Evolutionary conservation across 2,329 filamentous ascomycete species (phyloP).

Genomic region (Penicillium rolfsii): DNA sequence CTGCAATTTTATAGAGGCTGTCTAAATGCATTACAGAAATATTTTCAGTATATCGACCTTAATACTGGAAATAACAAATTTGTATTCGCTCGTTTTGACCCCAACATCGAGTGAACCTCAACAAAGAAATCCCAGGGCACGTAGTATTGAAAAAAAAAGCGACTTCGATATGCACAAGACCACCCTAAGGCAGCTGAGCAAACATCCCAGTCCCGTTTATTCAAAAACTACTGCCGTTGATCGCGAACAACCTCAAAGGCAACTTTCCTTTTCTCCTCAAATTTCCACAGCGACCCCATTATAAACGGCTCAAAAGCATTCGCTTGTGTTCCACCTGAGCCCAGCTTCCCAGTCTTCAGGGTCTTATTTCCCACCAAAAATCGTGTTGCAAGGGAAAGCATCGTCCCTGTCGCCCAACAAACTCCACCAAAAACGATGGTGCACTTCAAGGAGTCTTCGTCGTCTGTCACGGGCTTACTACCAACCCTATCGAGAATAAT

Average conservation of each 20-base stretch:
- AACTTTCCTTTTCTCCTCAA: constrained; percentile 50
- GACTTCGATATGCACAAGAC: neutral
- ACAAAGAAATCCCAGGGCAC: neutral
- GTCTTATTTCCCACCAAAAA: neutral
- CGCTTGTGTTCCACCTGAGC: neutral
- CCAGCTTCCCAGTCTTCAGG: neutral
- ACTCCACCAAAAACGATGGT: too few relatives aligned
- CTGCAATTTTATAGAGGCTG: neutral
- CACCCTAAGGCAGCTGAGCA: neutral
- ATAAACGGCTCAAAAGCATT: constrained; percentile 50
- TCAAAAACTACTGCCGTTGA: constrained; percentile 9
- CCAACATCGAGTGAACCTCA: neutral
- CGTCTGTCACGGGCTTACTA: too few relatives aligned
- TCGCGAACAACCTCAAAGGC: constrained; percentile 41
- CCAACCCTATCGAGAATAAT: too few relatives aligned
- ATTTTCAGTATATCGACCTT: neutral
- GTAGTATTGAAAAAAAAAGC: too few relatives aligned
- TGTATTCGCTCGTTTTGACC: neutral
- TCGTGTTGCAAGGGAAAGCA: neutral
- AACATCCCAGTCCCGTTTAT: constrained; percentile 8
- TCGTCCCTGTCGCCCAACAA: neutral
- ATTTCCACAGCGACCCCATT: constrained; percentile 49
- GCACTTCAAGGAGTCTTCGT: too few relatives aligned
- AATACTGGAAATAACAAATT: neutral
- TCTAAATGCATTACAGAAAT: neutral